Conservation (phyloP, 2,329 filamentous ascomycete species). For the Verticillium albo-atrum region DNA sequence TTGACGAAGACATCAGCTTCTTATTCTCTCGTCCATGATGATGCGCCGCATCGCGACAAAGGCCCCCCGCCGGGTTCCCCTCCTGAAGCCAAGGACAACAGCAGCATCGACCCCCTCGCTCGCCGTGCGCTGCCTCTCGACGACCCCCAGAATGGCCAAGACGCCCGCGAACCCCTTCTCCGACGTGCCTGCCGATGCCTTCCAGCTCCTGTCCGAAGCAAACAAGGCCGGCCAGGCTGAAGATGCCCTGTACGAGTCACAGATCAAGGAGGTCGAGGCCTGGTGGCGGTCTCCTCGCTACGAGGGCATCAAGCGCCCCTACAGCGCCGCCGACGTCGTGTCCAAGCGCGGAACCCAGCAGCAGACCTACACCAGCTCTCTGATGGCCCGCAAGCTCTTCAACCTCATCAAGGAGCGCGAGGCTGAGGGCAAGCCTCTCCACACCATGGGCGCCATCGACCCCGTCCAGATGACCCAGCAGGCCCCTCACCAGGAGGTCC, state of each 20-base stretch:
- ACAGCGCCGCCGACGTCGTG: conserved; percentile 85
- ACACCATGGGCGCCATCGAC: conserved; percentile 97
- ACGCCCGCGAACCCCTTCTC: conserved; percentile 9
- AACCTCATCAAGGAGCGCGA: conserved; percentile 76
- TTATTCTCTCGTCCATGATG: conserved; percentile 14
- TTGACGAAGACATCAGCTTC: neutral
- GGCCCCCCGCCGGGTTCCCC: conserved; percentile 21
- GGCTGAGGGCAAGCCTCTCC: conserved; percentile 78
- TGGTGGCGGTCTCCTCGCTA: conserved; percentile 90
- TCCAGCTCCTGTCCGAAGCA: conserved; percentile 76
- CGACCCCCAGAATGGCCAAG: conserved; percentile 24
- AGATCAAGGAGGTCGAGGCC: conserved; percentile 77
- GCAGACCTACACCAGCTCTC: conserved; percentile 84
- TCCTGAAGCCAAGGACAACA: conserved; percentile 14
- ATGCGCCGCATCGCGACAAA: conserved; percentile 27
- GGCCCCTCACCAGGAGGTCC: conserved; percentile 88
- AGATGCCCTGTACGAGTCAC: conserved; percentile 78
- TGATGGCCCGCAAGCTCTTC: conserved; percentile 95
- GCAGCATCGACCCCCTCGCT: conserved; percentile 10
- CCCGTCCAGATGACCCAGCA: conserved; percentile 99
- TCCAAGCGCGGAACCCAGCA: conserved; percentile 86
- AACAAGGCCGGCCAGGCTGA: conserved; percentile 77
- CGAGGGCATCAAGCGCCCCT: conserved; percentile 85
- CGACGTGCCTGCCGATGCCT: conserved; percentile 62
- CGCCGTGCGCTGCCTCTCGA: conserved; percentile 24